Evolutionary conservation across 176 grass and related monocot genomes (phyloP).

Genomic region (Puccinellia tenuiflora): DNA sequence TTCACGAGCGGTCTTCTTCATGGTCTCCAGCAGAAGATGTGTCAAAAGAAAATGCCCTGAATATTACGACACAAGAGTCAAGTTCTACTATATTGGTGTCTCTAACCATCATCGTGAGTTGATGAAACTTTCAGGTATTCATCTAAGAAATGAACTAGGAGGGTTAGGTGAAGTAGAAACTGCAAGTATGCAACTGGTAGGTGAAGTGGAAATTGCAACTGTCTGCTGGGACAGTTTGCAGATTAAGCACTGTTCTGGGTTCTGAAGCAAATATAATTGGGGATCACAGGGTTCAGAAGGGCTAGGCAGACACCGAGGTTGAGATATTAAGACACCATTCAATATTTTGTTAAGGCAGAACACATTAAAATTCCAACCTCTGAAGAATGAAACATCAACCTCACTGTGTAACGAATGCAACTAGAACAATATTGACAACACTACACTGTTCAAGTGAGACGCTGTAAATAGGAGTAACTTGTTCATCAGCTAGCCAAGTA

Average conservation of each 20-base stretch:
- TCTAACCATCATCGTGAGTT: background rate
- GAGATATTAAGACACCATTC: background rate
- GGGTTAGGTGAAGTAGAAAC: background rate
- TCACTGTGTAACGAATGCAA: too few relatives aligned
- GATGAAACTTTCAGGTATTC: background rate
- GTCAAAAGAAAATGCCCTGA: slow-evolving; percentile 94
- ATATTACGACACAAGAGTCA: slow-evolving; percentile 4
- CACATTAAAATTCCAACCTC: background rate
- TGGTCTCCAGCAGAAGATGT: slow-evolving; percentile 76
- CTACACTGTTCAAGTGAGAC: too few relatives aligned
- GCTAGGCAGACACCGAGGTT: too few relatives aligned
- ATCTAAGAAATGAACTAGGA: background rate
- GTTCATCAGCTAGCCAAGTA: background rate
- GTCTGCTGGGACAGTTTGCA: too few relatives aligned
- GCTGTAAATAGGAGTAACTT: background rate
- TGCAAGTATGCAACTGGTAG: too few relatives aligned
- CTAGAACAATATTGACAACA: too few relatives aligned
- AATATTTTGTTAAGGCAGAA: background rate
- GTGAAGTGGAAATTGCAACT: too few relatives aligned
- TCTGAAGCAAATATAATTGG: background rate
- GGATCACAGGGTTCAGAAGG: background rate
- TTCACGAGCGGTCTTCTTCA: slow-evolving; percentile 71
- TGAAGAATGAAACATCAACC: too few relatives aligned
- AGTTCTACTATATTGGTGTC: background rate
- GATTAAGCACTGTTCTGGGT: background rate